Conservation (phyloP, 2,329 filamentous ascomycete species). For the Bipolaris oryzae region DNA sequence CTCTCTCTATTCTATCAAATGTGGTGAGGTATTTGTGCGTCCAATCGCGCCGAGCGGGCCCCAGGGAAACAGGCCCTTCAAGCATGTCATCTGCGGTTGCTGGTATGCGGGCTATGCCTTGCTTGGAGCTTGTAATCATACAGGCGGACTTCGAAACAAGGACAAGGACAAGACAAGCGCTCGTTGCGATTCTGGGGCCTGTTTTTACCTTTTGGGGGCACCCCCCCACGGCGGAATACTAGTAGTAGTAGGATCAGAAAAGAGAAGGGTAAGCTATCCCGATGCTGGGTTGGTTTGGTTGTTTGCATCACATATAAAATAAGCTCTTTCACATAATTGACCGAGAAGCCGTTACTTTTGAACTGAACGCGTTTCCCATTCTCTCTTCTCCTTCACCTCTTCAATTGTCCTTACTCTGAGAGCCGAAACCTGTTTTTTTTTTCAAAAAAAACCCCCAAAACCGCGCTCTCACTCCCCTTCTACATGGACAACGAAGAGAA, state of each 20-base stretch:
- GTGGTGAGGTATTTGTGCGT: slow-evolving; percentile 34
- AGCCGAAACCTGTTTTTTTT: slow-evolving; percentile 10
- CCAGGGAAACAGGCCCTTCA: slow-evolving; percentile 1
- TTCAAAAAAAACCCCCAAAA: too few species aligned
- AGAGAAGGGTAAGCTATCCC: too few species aligned
- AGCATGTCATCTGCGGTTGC: neutral
- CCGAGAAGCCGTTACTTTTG: neutral
- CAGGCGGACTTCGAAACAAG: neutral
- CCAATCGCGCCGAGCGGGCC: slow-evolving; percentile 23
- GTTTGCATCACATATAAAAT: neutral
- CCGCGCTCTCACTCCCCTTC: neutral
- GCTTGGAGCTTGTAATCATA: slow-evolving; percentile 1
- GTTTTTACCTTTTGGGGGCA: neutral
- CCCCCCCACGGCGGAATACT: too few species aligned
- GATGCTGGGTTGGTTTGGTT: too few species aligned
- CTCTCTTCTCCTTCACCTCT: slow-evolving; percentile 4
- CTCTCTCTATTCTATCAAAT: neutral
- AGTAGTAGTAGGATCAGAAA: too few species aligned
- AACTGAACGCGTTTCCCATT: slow-evolving; percentile 9
- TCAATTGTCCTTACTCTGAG: slow-evolving; percentile 8
- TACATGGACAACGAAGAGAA: slow-evolving; percentile 40
- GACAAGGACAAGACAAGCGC: neutral
- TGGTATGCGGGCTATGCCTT: neutral
- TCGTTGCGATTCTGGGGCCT: neutral
- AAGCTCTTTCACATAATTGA: neutral